phyloP scores from a whole-genome alignment of 148 eudicot genomes.

The Rhododendron williamsianum region DNA sequence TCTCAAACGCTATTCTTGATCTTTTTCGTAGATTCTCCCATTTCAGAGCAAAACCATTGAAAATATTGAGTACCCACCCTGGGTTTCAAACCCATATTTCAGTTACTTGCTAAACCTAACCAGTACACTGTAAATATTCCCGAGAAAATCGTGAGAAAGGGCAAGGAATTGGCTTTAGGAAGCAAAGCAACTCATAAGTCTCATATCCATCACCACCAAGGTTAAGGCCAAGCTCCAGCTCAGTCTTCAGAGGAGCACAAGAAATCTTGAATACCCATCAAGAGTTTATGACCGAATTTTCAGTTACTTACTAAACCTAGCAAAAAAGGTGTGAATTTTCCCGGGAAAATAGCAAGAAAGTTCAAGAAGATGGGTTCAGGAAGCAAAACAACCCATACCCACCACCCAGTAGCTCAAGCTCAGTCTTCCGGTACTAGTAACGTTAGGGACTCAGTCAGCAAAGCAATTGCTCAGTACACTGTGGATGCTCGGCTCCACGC shows the following conservation, averaged over 20 bases:
- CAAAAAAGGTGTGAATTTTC: not conserved
- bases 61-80: not conserved
- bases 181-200: conserved; percentile 22
- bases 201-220: conserved; percentile 13
- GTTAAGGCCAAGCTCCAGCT: conserved; percentile 13
- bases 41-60: not conserved
- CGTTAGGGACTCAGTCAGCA: conserved; percentile 41
- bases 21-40: not conserved
- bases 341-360: not conserved
- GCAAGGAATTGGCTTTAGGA: conserved; percentile 27
- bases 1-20: not conserved
- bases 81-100: not conserved
- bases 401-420: conserved; percentile 12
- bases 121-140: not conserved
- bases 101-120: not conserved
- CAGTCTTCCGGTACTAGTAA: conserved; percentile 25
- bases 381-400: conserved; percentile 29
- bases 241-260: conserved; percentile 11
- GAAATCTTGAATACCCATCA: not conserved
- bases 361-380: conserved; percentile 29
- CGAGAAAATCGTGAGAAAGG: not conserved
- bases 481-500: conserved; percentile 80
- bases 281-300: not conserved
- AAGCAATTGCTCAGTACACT: conserved; percentile 68
- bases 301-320: not conserved